Evolutionary conservation across 371 early-diverging fungal species (phyloP), one percentile per base, ranked within the genome.

Genomic region (Catenaria anguillulae): DNA sequence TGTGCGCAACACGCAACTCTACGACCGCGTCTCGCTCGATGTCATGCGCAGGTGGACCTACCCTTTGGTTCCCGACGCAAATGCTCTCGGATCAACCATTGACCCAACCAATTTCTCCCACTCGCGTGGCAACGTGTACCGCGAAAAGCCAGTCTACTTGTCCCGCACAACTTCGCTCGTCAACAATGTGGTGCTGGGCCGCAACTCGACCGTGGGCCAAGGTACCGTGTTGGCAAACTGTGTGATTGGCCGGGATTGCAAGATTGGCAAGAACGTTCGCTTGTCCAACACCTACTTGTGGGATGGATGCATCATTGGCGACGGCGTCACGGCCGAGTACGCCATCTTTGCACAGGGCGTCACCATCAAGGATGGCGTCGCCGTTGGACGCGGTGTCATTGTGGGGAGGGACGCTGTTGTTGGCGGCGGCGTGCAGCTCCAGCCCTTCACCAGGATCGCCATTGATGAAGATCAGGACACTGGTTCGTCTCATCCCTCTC

Each of bases 1-100:
- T 40, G 88, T 91, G 13, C 72, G 81, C 48, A 87, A 84, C 65
- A 84, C 89, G 40, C 83, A 86, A 45, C 76, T 89, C 62, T 97
- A 93, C 64, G 88, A 84, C 60, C 78, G 88, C 23, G 79, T 94
- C 61, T 83, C 78, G 80, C 80, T 84, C 65, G 94, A 97, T 70
- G 74, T 97, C 55, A 73, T 97, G 60, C 79, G 83, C 13, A 77
- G 97, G 36, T 94, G 94, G 94, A 79, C 88, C 4, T 95, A 86
- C 72, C 96, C 97, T 10, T 75, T 95, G 65, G 89, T 88, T 0
- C 92, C 93, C 3, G 97, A 97, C 65, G 86, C 82, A 68, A 90
- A 88, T 58, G 74, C 89, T 12, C 70, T 72, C 35, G 58, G 35
- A 10, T 21, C 56, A 4, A 23, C 26, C 4, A 12, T 4, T 15